These are phyloP conservation scores for Apiospora arundinis DNA, from an alignment of 2,329 filamentous ascomycete genomes.

Conservation along the genomic window DNA sequence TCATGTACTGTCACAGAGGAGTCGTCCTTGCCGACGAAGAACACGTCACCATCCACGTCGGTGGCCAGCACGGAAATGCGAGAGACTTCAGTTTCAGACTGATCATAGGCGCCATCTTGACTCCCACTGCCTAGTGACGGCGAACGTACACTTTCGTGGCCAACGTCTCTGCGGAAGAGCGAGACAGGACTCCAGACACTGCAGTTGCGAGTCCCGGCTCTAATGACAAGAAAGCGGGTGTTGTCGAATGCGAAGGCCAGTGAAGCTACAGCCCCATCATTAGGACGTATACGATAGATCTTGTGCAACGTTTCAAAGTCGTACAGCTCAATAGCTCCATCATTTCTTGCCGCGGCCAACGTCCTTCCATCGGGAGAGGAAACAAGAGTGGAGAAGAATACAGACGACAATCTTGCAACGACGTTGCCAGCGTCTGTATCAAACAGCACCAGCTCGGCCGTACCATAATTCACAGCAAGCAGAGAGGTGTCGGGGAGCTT, in stretches of 20 bases:
- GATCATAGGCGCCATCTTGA: neutral
- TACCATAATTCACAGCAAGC: slow-evolving; percentile 22
- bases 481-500: slow-evolving; percentile 18
- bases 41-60: neutral
- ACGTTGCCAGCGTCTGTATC: slow-evolving; percentile 19
- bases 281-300: slow-evolving; percentile 21
- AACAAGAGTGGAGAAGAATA: slow-evolving; percentile 9
- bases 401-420: neutral
- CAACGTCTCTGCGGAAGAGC: slow-evolving; percentile 23
- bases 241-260: slow-evolving; percentile 16
- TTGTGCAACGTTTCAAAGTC: slow-evolving; percentile 24
- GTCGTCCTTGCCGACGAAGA: neutral
- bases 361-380: slow-evolving; percentile 21
- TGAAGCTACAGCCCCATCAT: slow-evolving; percentile 17
- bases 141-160: slow-evolving; percentile 21
- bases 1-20: neutral
- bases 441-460: slow-evolving; percentile 24
- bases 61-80: neutral
- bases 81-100: neutral
- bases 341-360: neutral
- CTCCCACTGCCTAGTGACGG: slow-evolving; percentile 20
- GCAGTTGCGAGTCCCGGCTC: slow-evolving; percentile 17
- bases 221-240: slow-evolving; percentile 23
- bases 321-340: slow-evolving; percentile 24
- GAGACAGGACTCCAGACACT: slow-evolving; percentile 22